Percentiles rank a stretch among this genome's conserved stretches.
phyloP scores from a whole-genome alignment of 768 basidiomycete species.

The Lentinula boryana region DNA sequence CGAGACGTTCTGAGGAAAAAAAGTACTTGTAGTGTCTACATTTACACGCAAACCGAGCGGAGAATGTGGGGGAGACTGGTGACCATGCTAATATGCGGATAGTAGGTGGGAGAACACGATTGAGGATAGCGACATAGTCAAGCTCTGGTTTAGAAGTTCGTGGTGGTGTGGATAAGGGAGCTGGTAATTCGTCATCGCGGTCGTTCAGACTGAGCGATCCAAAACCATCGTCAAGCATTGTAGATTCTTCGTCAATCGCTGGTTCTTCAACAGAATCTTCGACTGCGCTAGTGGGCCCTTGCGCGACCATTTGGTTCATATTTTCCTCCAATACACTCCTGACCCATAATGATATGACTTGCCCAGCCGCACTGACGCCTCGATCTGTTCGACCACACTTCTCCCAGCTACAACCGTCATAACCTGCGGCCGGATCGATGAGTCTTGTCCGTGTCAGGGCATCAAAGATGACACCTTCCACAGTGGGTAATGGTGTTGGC shows the following conservation, averaged over 20 bases:
- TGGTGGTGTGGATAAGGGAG: slow-evolving; percentile 15
- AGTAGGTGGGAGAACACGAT: slow-evolving; percentile 81
- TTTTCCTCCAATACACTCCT: slow-evolving; percentile 49
- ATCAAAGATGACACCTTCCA: slow-evolving; percentile 80
- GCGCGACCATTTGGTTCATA: background rate
- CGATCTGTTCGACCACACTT: slow-evolving; percentile 92
- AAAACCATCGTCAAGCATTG: slow-evolving; percentile 31
- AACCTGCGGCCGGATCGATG: slow-evolving; percentile 65
- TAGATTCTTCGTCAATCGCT: background rate
- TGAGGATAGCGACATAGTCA: slow-evolving; percentile 75
- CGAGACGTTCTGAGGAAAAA: slow-evolving; percentile 65
- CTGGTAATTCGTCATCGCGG: slow-evolving; percentile 19
- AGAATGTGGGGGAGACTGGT: slow-evolving; percentile 72
- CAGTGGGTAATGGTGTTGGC: slow-evolving; percentile 76
- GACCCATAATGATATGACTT: slow-evolving; percentile 90
- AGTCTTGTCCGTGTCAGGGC: slow-evolving; percentile 75
- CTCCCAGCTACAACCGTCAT: slow-evolving; percentile 87
- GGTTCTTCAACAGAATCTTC: background rate
- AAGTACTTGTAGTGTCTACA: slow-evolving; percentile 98
- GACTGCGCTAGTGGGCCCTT: no score
- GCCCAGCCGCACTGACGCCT: slow-evolving; percentile 91
- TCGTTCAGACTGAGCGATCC: slow-evolving; percentile 27
- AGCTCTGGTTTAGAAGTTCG: slow-evolving; percentile 41
- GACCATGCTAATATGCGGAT: slow-evolving; percentile 95
- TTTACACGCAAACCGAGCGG: slow-evolving; percentile 82